Percentiles rank a stretch among this genome's conserved stretches.
phyloP scores from a whole-genome alignment of 805 yeast genomes.

The Hanseniaspora vineae region DNA sequence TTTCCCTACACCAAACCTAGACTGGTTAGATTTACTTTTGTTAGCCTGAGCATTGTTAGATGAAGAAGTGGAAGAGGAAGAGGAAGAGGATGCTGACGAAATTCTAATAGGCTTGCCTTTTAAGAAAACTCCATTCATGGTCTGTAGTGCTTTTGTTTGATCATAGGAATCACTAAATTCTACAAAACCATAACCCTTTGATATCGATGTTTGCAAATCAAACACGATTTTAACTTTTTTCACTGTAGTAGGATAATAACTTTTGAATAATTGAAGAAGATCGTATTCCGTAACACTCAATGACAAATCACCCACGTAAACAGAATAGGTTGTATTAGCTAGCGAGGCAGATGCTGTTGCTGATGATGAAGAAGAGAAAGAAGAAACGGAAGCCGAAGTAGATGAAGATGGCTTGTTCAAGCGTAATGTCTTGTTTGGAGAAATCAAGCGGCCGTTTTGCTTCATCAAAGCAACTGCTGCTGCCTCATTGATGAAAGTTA shows the following conservation, averaged over 20 bases:
- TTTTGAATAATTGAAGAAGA: slow-evolving; percentile 52
- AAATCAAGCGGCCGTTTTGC: slow-evolving; percentile 40
- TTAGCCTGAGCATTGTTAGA: background rate
- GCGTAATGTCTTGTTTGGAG: background rate
- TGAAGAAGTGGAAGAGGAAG: too few relatives aligned
- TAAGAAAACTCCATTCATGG: slow-evolving; percentile 69
- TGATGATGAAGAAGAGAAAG: too few relatives aligned
- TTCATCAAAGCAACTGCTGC: slow-evolving; percentile 55
- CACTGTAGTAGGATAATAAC: slow-evolving; percentile 50
- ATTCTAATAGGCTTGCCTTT: slow-evolving; percentile 70
- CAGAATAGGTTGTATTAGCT: slow-evolving; percentile 28
- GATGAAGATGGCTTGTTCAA: background rate
- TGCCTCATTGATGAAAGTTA: slow-evolving; percentile 50
- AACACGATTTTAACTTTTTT: slow-evolving; percentile 61
- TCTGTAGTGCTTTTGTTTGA: slow-evolving; percentile 58
- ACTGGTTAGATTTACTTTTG: slow-evolving; percentile 3
- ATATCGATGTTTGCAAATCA: slow-evolving; percentile 54
- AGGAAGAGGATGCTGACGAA: slow-evolving; percentile 28
- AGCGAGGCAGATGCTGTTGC: too few relatives aligned
- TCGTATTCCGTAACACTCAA: slow-evolving; percentile 58
- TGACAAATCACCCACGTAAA: slow-evolving; percentile 79
- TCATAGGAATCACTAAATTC: slow-evolving; percentile 53
- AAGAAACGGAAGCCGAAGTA: background rate
- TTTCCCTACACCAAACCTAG: too few relatives aligned
- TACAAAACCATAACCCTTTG: slow-evolving; percentile 88